These are phyloP conservation scores for Ogataea neopini DNA, from an alignment of 805 yeast species.

Conservation along the genomic window DNA sequence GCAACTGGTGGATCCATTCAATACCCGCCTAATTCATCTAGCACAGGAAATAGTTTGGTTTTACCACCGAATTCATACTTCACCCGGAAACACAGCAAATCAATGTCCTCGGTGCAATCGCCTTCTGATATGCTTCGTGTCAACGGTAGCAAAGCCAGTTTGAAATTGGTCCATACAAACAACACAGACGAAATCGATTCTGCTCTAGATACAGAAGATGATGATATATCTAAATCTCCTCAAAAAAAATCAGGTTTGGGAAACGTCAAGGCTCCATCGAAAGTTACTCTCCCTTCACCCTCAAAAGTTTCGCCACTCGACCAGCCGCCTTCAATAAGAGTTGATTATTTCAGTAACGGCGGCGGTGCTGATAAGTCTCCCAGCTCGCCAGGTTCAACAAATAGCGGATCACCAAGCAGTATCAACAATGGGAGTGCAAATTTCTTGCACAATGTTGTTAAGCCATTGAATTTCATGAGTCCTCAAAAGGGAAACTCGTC, in stretches of 20 bases:
- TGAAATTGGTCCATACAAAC: slow-evolving; percentile 9
- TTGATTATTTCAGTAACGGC: slow-evolving; percentile 9
- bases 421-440: not conserved
- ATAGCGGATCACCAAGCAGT: slow-evolving; percentile 8
- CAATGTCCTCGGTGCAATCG: slow-evolving; percentile 48
- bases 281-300: slow-evolving; percentile 7
- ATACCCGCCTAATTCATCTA: slow-evolving; percentile 7
- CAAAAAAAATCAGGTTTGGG: slow-evolving; percentile 1
- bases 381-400: slow-evolving; percentile 3
- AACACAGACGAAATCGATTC: slow-evolving; percentile 29
- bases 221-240: slow-evolving; percentile 13
- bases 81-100: slow-evolving; percentile 40
- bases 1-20: not conserved
- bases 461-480: slow-evolving; percentile 16
- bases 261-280: not conserved
- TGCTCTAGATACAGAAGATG: slow-evolving; percentile 26
- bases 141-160: slow-evolving; percentile 14
- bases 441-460: slow-evolving; percentile 17
- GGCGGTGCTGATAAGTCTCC: slow-evolving; percentile 5
- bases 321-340: slow-evolving; percentile 17
- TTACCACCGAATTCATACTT: slow-evolving; percentile 22
- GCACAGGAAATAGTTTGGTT: not conserved
- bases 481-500: slow-evolving; percentile 20
- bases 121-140: slow-evolving; percentile 42
- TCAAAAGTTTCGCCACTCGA: slow-evolving; percentile 14